phyloP scores from a whole-genome alignment of 495 filamentous ascomycete genomes.

The Talaromyces ruber region DNA sequence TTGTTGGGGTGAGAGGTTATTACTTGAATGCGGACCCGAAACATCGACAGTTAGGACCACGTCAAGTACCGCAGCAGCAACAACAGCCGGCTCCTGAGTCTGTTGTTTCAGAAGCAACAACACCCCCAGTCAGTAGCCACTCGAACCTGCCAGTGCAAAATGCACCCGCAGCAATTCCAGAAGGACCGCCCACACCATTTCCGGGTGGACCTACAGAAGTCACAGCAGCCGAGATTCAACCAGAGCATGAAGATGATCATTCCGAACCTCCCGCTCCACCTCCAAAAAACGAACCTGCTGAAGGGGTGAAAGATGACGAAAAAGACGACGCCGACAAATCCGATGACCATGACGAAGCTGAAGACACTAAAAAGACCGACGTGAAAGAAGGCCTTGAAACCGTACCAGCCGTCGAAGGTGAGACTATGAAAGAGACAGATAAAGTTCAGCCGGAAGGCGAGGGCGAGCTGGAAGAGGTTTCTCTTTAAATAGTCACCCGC shows the following conservation, averaged over 20 bases:
- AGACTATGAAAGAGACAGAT: constrained; percentile 12
- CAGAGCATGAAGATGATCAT: constrained; percentile 22
- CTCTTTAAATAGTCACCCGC: background rate
- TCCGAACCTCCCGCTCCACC: constrained; percentile 24
- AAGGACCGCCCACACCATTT: constrained; percentile 36
- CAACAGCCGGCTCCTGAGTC: constrained; percentile 27
- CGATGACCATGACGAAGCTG: background rate
- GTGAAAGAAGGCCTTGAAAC: background rate
- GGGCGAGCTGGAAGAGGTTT: constrained; percentile 7
- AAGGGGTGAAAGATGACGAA: background rate
- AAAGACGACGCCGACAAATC: background rate
- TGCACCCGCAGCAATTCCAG: constrained; percentile 16
- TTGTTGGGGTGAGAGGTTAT: constrained; percentile 89
- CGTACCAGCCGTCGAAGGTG: constrained; percentile 2
- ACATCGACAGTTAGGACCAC: constrained; percentile 46
- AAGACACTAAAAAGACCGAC: background rate
- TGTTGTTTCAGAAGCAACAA: constrained; percentile 17
- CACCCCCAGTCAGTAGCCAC: constrained; percentile 16
- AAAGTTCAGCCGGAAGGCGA: constrained; percentile 16
- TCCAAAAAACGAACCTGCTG: constrained; percentile 15
- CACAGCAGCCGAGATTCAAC: constrained; percentile 20
- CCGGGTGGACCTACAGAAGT: constrained; percentile 27
- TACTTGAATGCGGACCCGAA: constrained; percentile 85
- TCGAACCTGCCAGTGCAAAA: constrained; percentile 13
- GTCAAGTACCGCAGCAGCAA: constrained; percentile 31